Percentiles rank a stretch among this genome's conserved stretches.
Conservation (phyloP, 371 early-diverging fungal genomes). For the Mucor racemosus region DNA sequence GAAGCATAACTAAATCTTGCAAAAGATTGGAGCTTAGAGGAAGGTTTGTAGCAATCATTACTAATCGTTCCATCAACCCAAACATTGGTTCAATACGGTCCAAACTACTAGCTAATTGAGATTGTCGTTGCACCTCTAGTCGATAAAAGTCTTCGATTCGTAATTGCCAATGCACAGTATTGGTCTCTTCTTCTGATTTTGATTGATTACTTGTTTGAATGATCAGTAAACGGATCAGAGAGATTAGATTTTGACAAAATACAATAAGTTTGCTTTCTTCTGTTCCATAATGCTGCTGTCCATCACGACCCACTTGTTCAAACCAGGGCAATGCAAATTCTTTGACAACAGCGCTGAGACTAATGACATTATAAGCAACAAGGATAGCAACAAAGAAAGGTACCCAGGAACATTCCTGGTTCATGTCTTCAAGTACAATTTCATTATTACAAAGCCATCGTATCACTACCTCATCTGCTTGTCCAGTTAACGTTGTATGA, state of each 20-base stretch:
- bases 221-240: constrained; percentile 52
- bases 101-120: constrained; percentile 38
- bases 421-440: constrained; percentile 34
- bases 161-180: constrained; percentile 33
- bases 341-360: constrained; percentile 45
- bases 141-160: constrained; percentile 43
- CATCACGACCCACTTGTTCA: constrained; percentile 40
- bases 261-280: constrained; percentile 41
- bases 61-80: constrained; percentile 40
- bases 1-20: constrained; percentile 44
- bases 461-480: constrained; percentile 42
- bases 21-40: constrained; percentile 46
- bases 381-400: constrained; percentile 54
- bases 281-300: constrained; percentile 35
- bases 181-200: constrained; percentile 12
- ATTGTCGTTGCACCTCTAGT: constrained; percentile 35
- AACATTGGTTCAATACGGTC: constrained; percentile 49
- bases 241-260: constrained; percentile 55
- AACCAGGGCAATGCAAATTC: constrained; percentile 52
- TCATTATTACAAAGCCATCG: constrained; percentile 38
- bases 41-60: constrained; percentile 44
- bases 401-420: constrained; percentile 49
- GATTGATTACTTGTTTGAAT: constrained; percentile 42
- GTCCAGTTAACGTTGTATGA: constrained; percentile 40
- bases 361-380: constrained; percentile 49